Base-by-base conservation (phyloP, 2,329 filamentous ascomycete species). In the Pyrenophora teres region DNA sequence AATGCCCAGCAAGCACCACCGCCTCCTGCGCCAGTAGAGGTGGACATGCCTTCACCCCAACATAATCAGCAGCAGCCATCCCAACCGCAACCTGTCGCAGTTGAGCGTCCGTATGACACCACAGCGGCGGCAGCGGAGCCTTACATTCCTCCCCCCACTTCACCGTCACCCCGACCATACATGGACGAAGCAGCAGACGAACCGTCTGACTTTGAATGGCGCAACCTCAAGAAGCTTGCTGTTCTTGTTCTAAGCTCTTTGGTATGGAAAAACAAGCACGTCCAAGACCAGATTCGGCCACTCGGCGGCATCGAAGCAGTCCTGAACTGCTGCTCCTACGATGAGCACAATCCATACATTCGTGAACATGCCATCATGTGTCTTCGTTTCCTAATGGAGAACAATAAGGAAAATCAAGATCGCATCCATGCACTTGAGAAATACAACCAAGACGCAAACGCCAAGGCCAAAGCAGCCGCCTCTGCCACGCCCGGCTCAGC, bases 321-420 rank as follows among this genome's bases (percentile, higher is more conserved):
- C 16, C 83, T 97, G 13, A 92, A 92, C 67, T 96, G 92, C 74
- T 97, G 92, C 64, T 84, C 87, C 27, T 94, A 94, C 69, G 93
- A 97, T 69, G 91, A 93, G 62, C 86, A 96, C 75, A 97, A 97
- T 68, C 91, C 92, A 0, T 97, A 93, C 69, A 92, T 96, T 57
- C 90, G 93, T 65, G 93, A 97, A 73, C 89, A 85, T 58, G 81
- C 83, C 56, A 79, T 79, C 51, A 77, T 84, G 60, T 86, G 82
- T 40, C 62, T 76, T 3, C 64, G 74, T 1, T 76, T 76, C 46
- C 79, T 89, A 5, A 83, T 90, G 75, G 87, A 90, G 62, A 88
- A 87, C 10, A 90, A 87, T 54, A 83, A 87, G 27, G 87, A 87
- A 50, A 90, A 89, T 13, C 87, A 88, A 57, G 81, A 84, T 27